These are phyloP conservation scores for Saccharomycopsis synnaedendra DNA, from an alignment of 805 yeast genomes.

Conservation along the genomic window DNA sequence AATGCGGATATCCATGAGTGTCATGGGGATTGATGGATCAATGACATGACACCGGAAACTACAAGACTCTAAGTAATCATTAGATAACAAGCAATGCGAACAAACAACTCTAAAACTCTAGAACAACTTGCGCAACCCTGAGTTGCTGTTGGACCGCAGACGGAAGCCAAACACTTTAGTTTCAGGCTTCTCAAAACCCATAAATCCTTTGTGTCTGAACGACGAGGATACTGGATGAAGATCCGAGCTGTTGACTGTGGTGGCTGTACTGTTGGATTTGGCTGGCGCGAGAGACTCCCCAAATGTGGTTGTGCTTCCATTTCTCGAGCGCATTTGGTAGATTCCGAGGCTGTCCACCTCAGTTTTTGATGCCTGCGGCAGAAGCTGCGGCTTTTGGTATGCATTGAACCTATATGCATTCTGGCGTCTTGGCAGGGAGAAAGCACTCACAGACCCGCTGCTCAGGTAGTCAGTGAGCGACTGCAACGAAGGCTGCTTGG, in stretches of 20 bases:
- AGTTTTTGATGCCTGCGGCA: not conserved
- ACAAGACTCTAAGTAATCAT: no score
- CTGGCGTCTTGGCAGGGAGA: not conserved
- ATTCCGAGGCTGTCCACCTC: not conserved
- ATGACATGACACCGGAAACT: no score
- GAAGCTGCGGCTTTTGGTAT: not conserved
- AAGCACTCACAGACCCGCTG: not conserved
- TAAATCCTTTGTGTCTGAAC: not conserved
- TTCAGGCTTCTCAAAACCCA: constrained; percentile 4
- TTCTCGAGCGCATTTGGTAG: not conserved
- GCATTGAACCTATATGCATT: not conserved
- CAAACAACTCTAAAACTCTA: no score
- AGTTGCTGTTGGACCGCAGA: not conserved
- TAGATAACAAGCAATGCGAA: no score
- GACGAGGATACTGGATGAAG: not conserved
- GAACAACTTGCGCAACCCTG: no score
- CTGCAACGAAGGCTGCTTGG: not conserved
- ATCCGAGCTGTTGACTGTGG: not conserved
- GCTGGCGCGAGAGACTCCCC: not conserved
- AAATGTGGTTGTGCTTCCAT: not conserved
- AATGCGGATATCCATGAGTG: no score
- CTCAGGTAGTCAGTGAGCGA: not conserved
- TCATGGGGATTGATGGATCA: no score
- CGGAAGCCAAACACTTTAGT: not conserved
- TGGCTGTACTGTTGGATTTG: constrained; percentile 1